These are phyloP conservation scores for Gentiana macrophylla DNA, from an alignment of 257 asterid genomes.

Conservation along the genomic window DNA sequence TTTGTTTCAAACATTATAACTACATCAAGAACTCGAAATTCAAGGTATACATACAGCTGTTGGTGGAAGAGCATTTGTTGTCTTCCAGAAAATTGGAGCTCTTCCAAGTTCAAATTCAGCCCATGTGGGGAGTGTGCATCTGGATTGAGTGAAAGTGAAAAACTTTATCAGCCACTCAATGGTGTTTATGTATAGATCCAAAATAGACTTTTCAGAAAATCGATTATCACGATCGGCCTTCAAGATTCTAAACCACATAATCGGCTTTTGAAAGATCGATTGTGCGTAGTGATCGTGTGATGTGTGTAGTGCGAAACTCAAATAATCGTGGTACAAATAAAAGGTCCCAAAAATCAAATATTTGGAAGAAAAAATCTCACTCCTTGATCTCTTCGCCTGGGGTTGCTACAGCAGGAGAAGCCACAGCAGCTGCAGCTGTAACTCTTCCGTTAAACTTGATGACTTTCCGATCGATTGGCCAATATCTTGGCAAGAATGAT, in stretches of 20 bases:
- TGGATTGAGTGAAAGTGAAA: conserved; percentile 10
- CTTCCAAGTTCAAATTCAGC: conserved; percentile 80
- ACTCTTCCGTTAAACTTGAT: conserved; percentile 19
- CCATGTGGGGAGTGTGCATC: conserved; percentile 69
- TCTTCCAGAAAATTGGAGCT: conserved; percentile 88
- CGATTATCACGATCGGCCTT: no score
- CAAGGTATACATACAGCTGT: conserved; percentile 39
- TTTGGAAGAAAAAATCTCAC: conserved; percentile 26
- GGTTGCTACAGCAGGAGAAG: conserved; percentile 35
- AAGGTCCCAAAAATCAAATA: no score
- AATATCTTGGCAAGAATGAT: conserved; percentile 18
- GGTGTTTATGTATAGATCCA: no score
- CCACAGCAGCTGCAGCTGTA: conserved; percentile 20
- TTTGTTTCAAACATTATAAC: neutral
- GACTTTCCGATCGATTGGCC: conserved; percentile 22
- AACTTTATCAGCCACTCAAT: no score
- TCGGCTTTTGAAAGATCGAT: no score
- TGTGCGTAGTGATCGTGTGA: no score
- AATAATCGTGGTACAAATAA: no score
- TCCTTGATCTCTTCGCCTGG: conserved; percentile 47
- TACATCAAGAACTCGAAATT: neutral
- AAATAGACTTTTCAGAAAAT: no score
- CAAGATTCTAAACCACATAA: no score
- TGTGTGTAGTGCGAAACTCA: no score
- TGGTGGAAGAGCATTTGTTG: conserved; percentile 87